A percentile compares a stretch with the other conserved stretches of the same genome.
These are phyloP conservation scores for Epicoccum sorghinum DNA, from an alignment of 2,329 filamentous ascomycete genomes.

Conservation along the genomic window DNA sequence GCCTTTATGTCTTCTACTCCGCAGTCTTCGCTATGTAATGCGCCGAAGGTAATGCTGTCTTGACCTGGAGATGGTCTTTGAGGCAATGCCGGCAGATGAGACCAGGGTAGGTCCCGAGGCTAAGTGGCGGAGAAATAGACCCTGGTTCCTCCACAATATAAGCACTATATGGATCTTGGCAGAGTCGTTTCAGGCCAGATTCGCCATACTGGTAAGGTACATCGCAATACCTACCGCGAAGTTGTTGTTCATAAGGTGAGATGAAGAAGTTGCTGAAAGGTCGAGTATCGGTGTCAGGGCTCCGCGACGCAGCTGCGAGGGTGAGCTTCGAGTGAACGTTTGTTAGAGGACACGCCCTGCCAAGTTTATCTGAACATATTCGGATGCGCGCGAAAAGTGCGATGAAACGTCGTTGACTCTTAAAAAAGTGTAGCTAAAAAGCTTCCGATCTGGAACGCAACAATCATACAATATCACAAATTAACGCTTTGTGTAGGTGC, in stretches of 20 bases:
- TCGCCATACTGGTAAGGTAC: neutral
- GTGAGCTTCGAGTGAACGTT: too few species aligned
- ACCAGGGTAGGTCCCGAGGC: slow-evolving; percentile 23
- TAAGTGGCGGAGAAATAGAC: slow-evolving; percentile 36
- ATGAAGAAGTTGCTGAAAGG: too few species aligned
- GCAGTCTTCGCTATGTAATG: slow-evolving; percentile 9
- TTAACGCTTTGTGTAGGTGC: neutral
- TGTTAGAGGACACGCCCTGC: too few species aligned
- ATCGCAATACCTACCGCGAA: neutral
- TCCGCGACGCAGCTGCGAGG: too few species aligned
- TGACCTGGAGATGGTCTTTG: neutral
- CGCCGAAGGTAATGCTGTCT: slow-evolving; percentile 3
- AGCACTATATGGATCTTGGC: slow-evolving; percentile 32
- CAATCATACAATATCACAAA: neutral
- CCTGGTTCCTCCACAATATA: slow-evolving; percentile 11
- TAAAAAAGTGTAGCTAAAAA: too few species aligned
- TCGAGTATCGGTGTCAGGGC: too few species aligned
- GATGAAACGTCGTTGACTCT: too few species aligned
- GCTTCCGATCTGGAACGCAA: neutral
- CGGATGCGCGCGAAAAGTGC: too few species aligned
- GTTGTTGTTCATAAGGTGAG: too few species aligned
- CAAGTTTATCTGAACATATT: too few species aligned
- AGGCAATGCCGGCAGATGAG: slow-evolving; percentile 1
- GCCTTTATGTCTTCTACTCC: slow-evolving; percentile 3
- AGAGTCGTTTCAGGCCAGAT: slow-evolving; percentile 13